Evolutionary conservation across 306 rosid genomes (phyloP).

Genomic region (Vigna trinervia): DNA sequence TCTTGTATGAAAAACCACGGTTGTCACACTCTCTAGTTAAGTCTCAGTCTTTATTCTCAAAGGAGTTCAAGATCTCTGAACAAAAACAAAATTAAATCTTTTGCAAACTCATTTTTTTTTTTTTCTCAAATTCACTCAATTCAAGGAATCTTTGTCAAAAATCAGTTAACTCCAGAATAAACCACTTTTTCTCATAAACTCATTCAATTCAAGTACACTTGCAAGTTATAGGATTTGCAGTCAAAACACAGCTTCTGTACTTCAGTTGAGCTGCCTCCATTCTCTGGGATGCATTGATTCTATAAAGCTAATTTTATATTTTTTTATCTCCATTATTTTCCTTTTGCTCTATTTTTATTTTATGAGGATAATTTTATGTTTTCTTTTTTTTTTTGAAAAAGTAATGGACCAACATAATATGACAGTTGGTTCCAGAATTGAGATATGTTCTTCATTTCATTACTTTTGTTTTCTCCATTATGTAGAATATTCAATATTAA

Average conservation of each 20-base stretch:
- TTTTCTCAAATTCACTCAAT: neutral
- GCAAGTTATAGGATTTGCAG: conserved; percentile 2
- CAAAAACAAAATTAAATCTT: conserved; percentile 5
- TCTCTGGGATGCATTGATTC: neutral
- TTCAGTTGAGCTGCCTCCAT: conserved; percentile 18
- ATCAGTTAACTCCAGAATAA: conserved; percentile 6
- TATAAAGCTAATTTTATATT: conserved; percentile 5
- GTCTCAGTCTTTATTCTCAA: neutral
- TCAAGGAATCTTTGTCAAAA: conserved; percentile 23
- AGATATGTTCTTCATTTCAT: neutral
- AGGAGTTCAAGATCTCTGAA: neutral
- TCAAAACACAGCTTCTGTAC: conserved; percentile 20
- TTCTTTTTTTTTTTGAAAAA: neutral
- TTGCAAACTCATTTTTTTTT: neutral
- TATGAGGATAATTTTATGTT: conserved; percentile 9
- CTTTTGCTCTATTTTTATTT: neutral
- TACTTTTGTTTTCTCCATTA: conserved; percentile 30
- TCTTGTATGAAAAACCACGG: conserved; percentile 28
- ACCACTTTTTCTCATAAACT: neutral
- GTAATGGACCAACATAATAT: neutral
- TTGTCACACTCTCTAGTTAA: conserved; percentile 20
- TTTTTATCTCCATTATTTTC: neutral
- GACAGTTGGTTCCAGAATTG: neutral
- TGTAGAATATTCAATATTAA: conserved; percentile 11
- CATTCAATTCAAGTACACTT: neutral